Conservation (phyloP, 2,329 filamentous ascomycete species). For the Karstenula rhodostoma region DNA sequence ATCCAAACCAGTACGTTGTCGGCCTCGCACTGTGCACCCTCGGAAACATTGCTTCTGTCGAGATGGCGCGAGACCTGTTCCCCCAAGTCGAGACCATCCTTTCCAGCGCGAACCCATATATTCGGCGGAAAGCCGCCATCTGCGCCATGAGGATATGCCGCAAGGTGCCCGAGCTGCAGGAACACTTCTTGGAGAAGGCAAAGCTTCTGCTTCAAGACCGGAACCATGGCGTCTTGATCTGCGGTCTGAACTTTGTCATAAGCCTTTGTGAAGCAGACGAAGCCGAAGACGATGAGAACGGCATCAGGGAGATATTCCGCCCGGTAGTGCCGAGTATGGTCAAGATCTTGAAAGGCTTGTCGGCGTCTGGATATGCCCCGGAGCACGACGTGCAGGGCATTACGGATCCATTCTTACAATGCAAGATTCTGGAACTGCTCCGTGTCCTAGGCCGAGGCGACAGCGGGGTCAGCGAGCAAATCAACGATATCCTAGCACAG, state of each 20-base stretch:
- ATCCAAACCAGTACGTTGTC: conserved; percentile 98
- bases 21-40: conserved; percentile 95
- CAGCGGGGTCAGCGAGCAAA: conserved; percentile 87
- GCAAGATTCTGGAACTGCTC: conserved; percentile 89
- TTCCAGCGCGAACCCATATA: conserved; percentile 96
- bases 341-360: conserved; percentile 88
- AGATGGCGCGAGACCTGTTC: conserved; percentile 98
- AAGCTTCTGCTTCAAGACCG: conserved; percentile 86
- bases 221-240: conserved; percentile 94
- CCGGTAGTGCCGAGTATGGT: conserved; percentile 85
- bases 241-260: conserved; percentile 87
- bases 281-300: conserved; percentile 87
- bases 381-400: conserved; percentile 99
- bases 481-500: conserved; percentile 97
- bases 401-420: conserved; percentile 95
- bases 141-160: conserved; percentile 99
- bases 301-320: conserved; percentile 89
- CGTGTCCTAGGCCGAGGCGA: conserved; percentile 89
- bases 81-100: conserved; percentile 92
- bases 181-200: conserved; percentile 96
- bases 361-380: conserved; percentile 93
- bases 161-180: conserved; percentile 95
- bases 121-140: conserved; percentile 94
- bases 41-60: conserved; percentile 95
- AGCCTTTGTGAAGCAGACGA: conserved; percentile 96